These are phyloP conservation scores for Chrysosporium keratinophilum DNA, from an alignment of 2,329 filamentous ascomycete species.

Conservation along the genomic window DNA sequence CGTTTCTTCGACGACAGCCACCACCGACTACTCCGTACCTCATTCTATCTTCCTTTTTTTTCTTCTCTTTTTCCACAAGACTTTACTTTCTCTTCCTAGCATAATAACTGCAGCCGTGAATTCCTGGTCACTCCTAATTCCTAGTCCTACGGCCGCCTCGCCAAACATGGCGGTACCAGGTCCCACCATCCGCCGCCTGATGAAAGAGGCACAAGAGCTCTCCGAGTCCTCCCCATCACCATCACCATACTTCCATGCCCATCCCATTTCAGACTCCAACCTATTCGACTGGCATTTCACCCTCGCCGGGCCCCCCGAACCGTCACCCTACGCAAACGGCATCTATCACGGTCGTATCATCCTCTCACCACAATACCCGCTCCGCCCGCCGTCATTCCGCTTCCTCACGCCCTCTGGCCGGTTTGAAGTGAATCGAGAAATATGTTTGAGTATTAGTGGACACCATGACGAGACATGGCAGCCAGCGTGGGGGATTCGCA, in stretches of 20 bases:
- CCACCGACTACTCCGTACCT: no score
- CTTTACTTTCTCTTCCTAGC: no score
- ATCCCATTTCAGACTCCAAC: slow-evolving; percentile 69
- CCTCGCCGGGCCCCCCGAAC: slow-evolving; percentile 70
- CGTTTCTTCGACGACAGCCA: no score
- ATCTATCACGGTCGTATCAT: slow-evolving; percentile 95
- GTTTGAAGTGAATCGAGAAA: slow-evolving; percentile 94
- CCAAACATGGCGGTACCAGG: slow-evolving; percentile 16
- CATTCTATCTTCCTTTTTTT: no score
- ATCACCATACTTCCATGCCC: slow-evolving; percentile 73
- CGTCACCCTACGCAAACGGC: slow-evolving; percentile 65
- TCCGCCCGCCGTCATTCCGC: slow-evolving; percentile 88
- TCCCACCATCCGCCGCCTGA: slow-evolving; percentile 29
- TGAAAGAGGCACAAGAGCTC: slow-evolving; percentile 86
- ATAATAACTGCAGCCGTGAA: no score
- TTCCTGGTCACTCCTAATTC: background rate
- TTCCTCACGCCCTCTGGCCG: slow-evolving; percentile 85
- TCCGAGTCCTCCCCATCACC: slow-evolving; percentile 60
- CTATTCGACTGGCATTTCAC: slow-evolving; percentile 99
- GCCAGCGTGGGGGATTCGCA: slow-evolving; percentile 92
- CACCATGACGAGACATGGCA: slow-evolving; percentile 99
- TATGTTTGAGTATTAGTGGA: slow-evolving; percentile 84
- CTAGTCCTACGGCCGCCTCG: background rate
- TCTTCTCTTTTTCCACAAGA: no score
- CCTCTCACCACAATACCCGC: slow-evolving; percentile 77